Base-by-base conservation (phyloP, 2,329 filamentous ascomycete genomes). In the Phoma sp. region DNA sequence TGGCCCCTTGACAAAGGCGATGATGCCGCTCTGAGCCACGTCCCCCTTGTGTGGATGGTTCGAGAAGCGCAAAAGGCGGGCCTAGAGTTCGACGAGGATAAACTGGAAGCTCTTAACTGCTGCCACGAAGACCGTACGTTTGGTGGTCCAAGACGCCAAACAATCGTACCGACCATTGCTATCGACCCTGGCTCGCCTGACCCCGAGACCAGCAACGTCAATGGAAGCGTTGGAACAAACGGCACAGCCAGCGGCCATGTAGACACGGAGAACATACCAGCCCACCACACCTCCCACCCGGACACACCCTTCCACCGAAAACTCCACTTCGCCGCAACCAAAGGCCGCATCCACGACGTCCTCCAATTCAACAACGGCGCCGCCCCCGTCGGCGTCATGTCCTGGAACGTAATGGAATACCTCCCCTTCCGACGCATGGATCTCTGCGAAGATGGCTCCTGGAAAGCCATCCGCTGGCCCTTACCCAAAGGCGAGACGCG, bases 371-470 rank as follows among this genome's bases (percentile, higher is more conserved):
- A 81, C 10, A 82, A 84, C 10, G 89, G 89, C 0, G 77, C 89
- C 4, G 71, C 80, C 0, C 57, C 60, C 23, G 50, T 77, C 4
- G 83, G 86, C 0, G 88, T 91, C 0, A 62, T 88, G 0, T 82
- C 81, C 2, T 93, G 90, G 90, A 89, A 86, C 40, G 57, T 90
- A 22, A 90, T 93, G 89, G 90, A 93, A 67, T 92, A 89, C 69
- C 78, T 93, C 23, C 90, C 90, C 0, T 93, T 93, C 75, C 83
- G 89, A 1, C 81, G 90, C 23, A 93, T 95, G 88, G 90, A 93
- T 62, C 77, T 93, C 7, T 85, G 86, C 57, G 55, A 78, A 0
- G 88, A 93, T 58, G 89, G 89, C 0, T 85, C 84, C 0, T 95
- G 91, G 90, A 87, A 86, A 71, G 87, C 89, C 0, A 93, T 95